A percentile compares a stretch with the other conserved stretches of the same genome.
Conservation (phyloP, 805 yeast species). For the Starmerella stellata region DNA sequence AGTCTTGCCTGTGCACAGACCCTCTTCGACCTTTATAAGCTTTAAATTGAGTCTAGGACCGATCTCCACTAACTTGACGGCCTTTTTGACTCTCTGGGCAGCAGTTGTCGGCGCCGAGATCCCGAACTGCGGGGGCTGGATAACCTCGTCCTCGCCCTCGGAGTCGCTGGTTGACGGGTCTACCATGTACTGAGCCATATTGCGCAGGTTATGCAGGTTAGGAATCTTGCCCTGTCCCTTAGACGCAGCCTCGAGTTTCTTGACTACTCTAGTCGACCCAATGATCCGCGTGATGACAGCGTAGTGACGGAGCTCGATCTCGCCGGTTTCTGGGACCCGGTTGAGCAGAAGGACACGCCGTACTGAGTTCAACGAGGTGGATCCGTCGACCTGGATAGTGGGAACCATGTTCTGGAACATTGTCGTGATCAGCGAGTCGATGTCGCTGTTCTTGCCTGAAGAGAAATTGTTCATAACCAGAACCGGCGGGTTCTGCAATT, state of each 20-base stretch:
- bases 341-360: slow-evolving; percentile 72
- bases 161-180: slow-evolving; percentile 77
- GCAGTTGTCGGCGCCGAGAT: slow-evolving; percentile 10
- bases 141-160: slow-evolving; percentile 79
- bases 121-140: slow-evolving; percentile 35
- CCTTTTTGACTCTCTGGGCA: slow-evolving; percentile 39
- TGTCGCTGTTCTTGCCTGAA: slow-evolving; percentile 41
- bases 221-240: slow-evolving; percentile 50
- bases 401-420: slow-evolving; percentile 94
- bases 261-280: slow-evolving; percentile 46
- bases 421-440: slow-evolving; percentile 69
- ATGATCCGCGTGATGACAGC: slow-evolving; percentile 72
- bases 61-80: slow-evolving; percentile 77
- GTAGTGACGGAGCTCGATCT: slow-evolving; percentile 75
- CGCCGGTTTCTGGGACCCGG: slow-evolving; percentile 50
- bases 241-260: slow-evolving; percentile 48
- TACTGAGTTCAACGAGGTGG: slow-evolving; percentile 53
- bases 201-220: slow-evolving; percentile 44
- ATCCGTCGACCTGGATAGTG: slow-evolving; percentile 63
- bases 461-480: slow-evolving; percentile 83
- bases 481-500: slow-evolving; percentile 58
- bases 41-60: slow-evolving; percentile 76
- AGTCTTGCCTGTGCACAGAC: slow-evolving; percentile 74
- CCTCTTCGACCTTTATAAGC: slow-evolving; percentile 78
- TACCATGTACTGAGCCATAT: slow-evolving; percentile 68